Percentiles rank a stretch among this genome's conserved stretches.
phyloP scores from a whole-genome alignment of 139 green algal species.

The Chlorella ohadii region DNA sequence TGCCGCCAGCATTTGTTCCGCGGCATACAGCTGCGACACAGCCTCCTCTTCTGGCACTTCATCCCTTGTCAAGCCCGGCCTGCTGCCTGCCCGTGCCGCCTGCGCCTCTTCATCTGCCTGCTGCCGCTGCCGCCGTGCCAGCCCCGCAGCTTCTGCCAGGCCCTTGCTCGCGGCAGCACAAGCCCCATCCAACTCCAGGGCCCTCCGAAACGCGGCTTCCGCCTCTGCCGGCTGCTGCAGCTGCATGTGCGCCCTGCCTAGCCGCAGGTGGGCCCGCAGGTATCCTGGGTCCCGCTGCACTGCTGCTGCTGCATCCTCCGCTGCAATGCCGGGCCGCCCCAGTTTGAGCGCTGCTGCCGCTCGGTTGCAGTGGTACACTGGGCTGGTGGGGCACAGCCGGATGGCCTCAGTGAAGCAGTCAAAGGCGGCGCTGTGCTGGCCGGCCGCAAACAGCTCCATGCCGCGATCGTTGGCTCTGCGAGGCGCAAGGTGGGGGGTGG shows the following conservation, averaged over 20 bases:
- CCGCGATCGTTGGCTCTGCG: conserved; percentile 50
- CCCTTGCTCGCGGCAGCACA: conserved; percentile 21
- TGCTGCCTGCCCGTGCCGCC: conserved; percentile 7
- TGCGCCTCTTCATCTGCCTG: conserved; percentile 8
- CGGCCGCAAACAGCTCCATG: conserved; percentile 8
- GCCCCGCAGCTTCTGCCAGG: neutral
- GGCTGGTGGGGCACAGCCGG: conserved; percentile 46
- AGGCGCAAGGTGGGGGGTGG: neutral
- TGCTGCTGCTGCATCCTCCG: conserved; percentile 45
- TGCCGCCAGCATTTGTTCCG: conserved; percentile 36
- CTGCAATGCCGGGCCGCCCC: conserved; percentile 40
- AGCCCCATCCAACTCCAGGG: conserved; percentile 15
- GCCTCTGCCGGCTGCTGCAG: conserved; percentile 33
- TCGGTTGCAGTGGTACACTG: conserved; percentile 65
- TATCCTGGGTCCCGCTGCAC: conserved; percentile 39
- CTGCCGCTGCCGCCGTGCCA: conserved; percentile 3
- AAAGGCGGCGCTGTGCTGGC: conserved; percentile 52
- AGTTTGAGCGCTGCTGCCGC: conserved; percentile 61
- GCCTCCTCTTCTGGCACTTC: conserved; percentile 35
- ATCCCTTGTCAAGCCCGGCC: conserved; percentile 32
- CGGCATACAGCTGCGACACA: conserved; percentile 40
- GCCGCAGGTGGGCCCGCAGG: conserved; percentile 23
- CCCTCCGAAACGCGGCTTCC: neutral
- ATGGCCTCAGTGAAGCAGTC: conserved; percentile 69
- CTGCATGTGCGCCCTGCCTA: conserved; percentile 32